These are phyloP conservation scores for Protomyces gravidus DNA, from an alignment of 1,139 yeast genomes.

Conservation along the genomic window DNA sequence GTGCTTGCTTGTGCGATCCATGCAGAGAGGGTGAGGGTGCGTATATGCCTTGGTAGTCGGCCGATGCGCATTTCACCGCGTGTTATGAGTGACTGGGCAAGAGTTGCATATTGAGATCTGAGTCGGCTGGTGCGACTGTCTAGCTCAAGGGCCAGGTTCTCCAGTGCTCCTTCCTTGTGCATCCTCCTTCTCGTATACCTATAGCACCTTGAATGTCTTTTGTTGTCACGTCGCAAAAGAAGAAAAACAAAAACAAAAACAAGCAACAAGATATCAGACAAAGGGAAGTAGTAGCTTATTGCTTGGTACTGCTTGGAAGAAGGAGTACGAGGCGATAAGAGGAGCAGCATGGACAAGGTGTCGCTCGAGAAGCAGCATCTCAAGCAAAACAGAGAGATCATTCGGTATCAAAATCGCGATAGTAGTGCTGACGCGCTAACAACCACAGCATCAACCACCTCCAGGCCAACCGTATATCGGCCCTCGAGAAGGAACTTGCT, in stretches of 20 bases:
- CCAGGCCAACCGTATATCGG: slow-evolving; percentile 16
- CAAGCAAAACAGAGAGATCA: slow-evolving; percentile 25
- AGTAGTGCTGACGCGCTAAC: not conserved
- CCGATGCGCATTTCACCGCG: slow-evolving; percentile 12
- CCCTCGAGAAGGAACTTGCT: slow-evolving; percentile 12
- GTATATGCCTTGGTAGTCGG: not conserved
- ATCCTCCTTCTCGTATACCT: not conserved
- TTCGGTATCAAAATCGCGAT: slow-evolving; percentile 5
- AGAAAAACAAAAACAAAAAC: not conserved
- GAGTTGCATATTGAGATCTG: slow-evolving; percentile 1
- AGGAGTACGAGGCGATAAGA: not conserved
- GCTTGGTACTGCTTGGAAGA: no score
- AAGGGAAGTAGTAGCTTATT: not conserved
- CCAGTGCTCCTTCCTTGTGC: not conserved
- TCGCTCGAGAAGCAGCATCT: slow-evolving; percentile 11
- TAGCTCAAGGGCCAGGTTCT: slow-evolving; percentile 6
- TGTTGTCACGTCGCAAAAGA: not conserved
- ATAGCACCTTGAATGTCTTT: not conserved
- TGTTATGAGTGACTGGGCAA: slow-evolving; percentile 7
- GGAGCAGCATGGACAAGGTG: slow-evolving; percentile 7
- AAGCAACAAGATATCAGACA: not conserved
- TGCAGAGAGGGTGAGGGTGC: not conserved
- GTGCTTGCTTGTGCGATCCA: not conserved
- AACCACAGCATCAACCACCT: slow-evolving; percentile 11
- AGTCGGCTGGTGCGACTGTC: not conserved